Percentiles rank a stretch among this genome's conserved stretches.
Evolutionary conservation across 2,329 filamentous ascomycete genomes (phyloP).

Genomic region (Lachnellula cervina): DNA sequence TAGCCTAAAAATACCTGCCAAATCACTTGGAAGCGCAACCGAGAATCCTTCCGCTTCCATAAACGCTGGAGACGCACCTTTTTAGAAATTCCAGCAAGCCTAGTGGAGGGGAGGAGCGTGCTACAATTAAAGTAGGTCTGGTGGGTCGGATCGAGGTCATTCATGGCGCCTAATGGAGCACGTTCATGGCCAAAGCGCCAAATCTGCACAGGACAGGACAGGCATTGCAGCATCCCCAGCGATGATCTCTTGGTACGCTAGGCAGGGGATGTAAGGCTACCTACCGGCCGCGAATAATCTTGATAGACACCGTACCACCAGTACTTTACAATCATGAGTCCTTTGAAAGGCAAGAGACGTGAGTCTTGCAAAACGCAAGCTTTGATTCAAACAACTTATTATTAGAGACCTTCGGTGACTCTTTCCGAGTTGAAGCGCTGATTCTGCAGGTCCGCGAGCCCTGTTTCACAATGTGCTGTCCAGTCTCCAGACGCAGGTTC

Average conservation of each 20-base stretch:
- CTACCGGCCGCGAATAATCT: neutral
- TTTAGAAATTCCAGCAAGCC: neutral
- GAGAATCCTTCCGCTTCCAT: neutral
- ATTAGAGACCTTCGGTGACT: neutral
- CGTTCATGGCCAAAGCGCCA: neutral
- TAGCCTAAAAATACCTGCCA: neutral
- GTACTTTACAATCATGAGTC: no score
- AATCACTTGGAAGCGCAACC: neutral
- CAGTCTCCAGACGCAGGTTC: neutral
- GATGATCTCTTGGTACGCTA: neutral
- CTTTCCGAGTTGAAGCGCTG: neutral
- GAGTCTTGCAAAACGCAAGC: neutral
- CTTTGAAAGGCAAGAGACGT: neutral
- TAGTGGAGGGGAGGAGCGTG: neutral
- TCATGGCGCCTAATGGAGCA: neutral
- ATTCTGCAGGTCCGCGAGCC: neutral
- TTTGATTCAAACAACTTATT: neutral
- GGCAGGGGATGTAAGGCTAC: neutral
- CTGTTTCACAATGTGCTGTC: neutral
- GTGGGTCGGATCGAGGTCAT: neutral
- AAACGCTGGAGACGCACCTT: neutral
- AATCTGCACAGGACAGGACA: constrained; percentile 3
- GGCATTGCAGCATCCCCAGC: neutral
- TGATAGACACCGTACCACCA: no score
- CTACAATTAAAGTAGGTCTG: neutral